Percentiles rank a stretch among this genome's conserved stretches.
These are phyloP conservation scores for Tetrapyrgos nigripes DNA, from an alignment of 1,284 basidiomycete species.

Conservation along the genomic window DNA sequence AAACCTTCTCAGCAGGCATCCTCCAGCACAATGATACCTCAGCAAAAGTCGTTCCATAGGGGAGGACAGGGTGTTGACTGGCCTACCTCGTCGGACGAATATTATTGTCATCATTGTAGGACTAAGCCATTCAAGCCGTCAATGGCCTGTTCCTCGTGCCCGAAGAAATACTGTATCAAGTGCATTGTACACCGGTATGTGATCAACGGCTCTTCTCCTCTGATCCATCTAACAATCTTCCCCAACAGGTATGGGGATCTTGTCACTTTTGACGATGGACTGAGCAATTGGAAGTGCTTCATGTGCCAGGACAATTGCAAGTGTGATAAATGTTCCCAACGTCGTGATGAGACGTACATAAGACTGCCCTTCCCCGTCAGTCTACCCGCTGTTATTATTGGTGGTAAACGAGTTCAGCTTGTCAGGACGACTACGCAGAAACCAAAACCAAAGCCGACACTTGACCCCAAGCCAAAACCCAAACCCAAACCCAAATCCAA, in stretches of 20 bases:
- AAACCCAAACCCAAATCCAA: neutral
- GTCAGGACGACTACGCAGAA: neutral
- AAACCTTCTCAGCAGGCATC: neutral
- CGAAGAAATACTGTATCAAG: constrained; percentile 5
- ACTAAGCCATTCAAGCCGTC: neutral
- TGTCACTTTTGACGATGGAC: neutral
- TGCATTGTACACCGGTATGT: constrained; percentile 12
- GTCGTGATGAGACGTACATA: constrained; percentile 7
- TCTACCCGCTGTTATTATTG: neutral
- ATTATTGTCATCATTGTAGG: constrained; percentile 11
- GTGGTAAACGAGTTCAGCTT: neutral
- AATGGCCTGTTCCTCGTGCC: constrained; percentile 3
- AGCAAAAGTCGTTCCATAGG: neutral
- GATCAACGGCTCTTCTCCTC: neutral
- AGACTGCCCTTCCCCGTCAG: neutral
- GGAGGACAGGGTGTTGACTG: neutral
- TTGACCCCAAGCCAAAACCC: neutral
- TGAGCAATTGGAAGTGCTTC: constrained; percentile 3
- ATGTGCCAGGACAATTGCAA: constrained; percentile 1
- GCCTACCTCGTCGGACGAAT: neutral
- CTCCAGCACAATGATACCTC: neutral
- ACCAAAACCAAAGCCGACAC: too few species aligned
- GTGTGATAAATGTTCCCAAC: constrained; percentile 9
- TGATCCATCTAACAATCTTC: neutral
- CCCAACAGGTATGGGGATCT: neutral